Base-by-base conservation (phyloP, 345 rosid species). In the Rhizophora apiculata region DNA sequence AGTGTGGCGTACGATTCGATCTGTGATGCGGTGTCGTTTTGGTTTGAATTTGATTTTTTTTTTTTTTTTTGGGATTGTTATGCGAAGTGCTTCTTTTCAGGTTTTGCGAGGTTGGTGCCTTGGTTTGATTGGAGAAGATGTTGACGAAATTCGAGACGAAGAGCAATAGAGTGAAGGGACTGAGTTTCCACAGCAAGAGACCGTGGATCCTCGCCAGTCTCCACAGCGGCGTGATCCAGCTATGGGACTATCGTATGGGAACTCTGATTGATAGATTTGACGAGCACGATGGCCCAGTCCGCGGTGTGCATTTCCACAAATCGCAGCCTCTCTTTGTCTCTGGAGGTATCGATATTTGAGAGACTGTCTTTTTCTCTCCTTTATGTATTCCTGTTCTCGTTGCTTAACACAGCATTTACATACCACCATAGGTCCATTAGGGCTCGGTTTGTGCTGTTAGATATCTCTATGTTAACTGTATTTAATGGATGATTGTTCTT, bases 161-260 rank as follows among this genome's bases (percentile, higher is more conserved):
- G 93, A 95, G 99, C 75, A 90, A 90, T 75, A 82, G 96, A 81
- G 99, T 95, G 78, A 95, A 92, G 81, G 99, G 98, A 19, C 87
- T 95, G 69, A 95, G 91, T 79, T 95, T 95, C 75, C 99, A 95
- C 78, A 85, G 89, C 62, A 90, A 95, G 82, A 68, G 99, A 74
- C 99, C 98, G 61, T 95, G 99, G 99, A 92, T 95, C 80, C 89
- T 95, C 43, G 96, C 99, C 7, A 92, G 96, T 83, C 96, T 95
- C 58, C 99, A 92, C 83, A 95, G 97, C 59, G 99, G 99, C 31
- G 98, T 92, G 80, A 92, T 95, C 86, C 98, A 95, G 88, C 89
- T 92, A 62, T 95, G 98, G 99, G 99, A 95, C 79, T 95, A 95
- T 65, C 92, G 99, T 6, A 92, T 92, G 96, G 98, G 96, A 54